Base-by-base conservation (phyloP, 2,329 filamentous ascomycete species). In the Botrytis fabae region DNA sequence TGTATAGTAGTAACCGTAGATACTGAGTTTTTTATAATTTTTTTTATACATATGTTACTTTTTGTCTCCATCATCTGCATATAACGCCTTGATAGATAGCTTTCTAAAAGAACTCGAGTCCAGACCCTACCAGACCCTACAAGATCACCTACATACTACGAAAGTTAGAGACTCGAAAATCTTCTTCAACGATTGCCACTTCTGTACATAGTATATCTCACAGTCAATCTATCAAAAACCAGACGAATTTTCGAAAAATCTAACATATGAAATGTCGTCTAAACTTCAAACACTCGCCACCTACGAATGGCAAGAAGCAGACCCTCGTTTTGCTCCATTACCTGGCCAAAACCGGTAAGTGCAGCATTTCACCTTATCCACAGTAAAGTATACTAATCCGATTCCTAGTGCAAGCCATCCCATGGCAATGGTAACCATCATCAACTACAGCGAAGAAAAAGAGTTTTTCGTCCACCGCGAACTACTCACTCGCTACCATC, bases 351-450 rank as follows among this genome's bases (percentile, higher is more conserved):
- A 18, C 4, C 32, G 44, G 44, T 16, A 12, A 66, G 32, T 18
- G 38, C 7, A n/a, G 4, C 18, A 7, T 28, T 16, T 10, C 44
- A 3, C 14, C 3, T 0, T n/a, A 57, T 18, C 0, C 1, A 28
- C 2, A 2, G n/a, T 18, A 28, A 0, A 2, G 16, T 18, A 57
- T 57, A 40, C 61, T 46, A 46, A 64, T 14, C 1, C 3, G 32
- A 28, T 57, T n/a, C 22, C n/a, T 3, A 68, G 64, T 12, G 7
- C 35, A 14, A 42, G 57, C 14, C 48, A 57, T 16, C 2, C 5
- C 4, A 68, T 68, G 46, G 48, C 22, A 22, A n/a, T 22, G 4
- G 22, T 57, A 10, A 40, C 18, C 20, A 25, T 40, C 7, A 14
- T n/a, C 6, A 28, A 68, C 3, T 4, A 28, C 16, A 38, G 35